phyloP scores from a whole-genome alignment of 2,329 filamentous ascomycete genomes.

The Aspergillus ibericus region DNA sequence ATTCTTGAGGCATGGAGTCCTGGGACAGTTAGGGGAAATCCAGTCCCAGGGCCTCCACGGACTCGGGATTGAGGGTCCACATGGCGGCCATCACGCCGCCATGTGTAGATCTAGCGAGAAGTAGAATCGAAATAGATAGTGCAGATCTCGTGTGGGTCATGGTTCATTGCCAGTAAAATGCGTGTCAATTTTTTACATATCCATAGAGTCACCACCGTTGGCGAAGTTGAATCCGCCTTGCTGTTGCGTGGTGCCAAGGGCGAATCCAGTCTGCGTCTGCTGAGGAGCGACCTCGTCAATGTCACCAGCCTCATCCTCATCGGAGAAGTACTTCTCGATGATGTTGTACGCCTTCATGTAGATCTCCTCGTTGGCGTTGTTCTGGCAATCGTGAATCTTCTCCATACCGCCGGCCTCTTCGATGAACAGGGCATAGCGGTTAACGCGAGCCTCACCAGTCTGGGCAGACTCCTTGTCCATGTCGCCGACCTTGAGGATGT shows the following conservation, averaged over 20 bases:
- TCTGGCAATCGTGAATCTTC: conserved; percentile 99
- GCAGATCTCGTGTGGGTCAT: conserved; percentile 12
- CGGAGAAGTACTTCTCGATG: conserved; percentile 99
- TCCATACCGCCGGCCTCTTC: conserved; percentile 99
- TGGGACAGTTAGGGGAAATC: conserved; percentile 4
- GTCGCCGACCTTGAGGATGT: conserved; percentile 98
- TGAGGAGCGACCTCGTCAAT: conserved; percentile 78
- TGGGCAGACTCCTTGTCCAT: conserved; percentile 89
- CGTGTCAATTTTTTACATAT: conserved; percentile 57
- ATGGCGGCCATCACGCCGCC: conserved; percentile 3
- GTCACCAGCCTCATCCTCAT: conserved; percentile 84
- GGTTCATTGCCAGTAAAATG: conserved; percentile 16
- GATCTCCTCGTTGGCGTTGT: conserved; percentile 99
- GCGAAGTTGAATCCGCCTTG: conserved; percentile 93
- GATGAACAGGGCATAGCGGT: conserved; percentile 96
- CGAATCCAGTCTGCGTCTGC: conserved; percentile 74
- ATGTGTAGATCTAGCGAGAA: conserved; percentile 16
- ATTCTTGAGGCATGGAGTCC: background rate
- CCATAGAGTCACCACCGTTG: conserved; percentile 69
- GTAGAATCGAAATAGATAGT: conserved; percentile 15
- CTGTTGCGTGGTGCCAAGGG: conserved; percentile 62
- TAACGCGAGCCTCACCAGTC: conserved; percentile 59
- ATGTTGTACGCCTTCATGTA: conserved; percentile 99
- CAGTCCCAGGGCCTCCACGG: conserved; percentile 13
- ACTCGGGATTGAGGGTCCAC: conserved; percentile 6